Evolutionary conservation across 2,329 filamentous ascomycete genomes (phyloP), one percentile per base, ranked within the genome.

Genomic region (Cercospora sojina): DNA sequence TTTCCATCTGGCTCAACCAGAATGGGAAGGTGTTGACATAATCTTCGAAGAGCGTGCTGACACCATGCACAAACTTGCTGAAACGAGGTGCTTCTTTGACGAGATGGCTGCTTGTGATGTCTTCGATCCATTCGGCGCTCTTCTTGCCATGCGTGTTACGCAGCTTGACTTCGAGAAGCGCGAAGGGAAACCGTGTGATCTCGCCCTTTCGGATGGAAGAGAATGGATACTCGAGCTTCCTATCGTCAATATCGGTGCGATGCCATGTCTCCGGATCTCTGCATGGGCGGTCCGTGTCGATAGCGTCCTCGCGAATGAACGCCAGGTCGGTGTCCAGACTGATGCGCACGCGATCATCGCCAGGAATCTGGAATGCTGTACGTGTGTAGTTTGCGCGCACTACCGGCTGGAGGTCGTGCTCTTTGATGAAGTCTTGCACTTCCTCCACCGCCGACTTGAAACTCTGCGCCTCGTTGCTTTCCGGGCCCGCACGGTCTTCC

Each of bases 1-100:
- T 91, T 76, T 97, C 94, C 51, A 98, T 85, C 69, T 96, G 91
- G 74, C 90, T 90, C 35, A 98, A 86, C 95, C 95, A 99, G 82
- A 98, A 97, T 13, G 95, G 95, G 75, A 98, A 88, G 69, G 88
- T 93, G 80, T 98, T 98, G 78, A 99, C 93, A 75, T 97, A 88
- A 79, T 99, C 82, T 74, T 98, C 95, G 72, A 98, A 98, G 2
- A 99, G 84, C 43, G 90, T 89, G 7, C 94, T 93, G 4, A 96
- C 89, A 68, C 95, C 95, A 74, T 99, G 94, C 2, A 96, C 91
- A 73, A 98, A 99, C 79, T 99, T 99, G 74, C 93, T 97, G 81
- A 99, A 99, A 59, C 91, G 88, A 1, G 93, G 92, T 0, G 91
- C 89, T 55, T 93, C 88, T 77, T 97, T 93, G 69, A 99, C 91